Percentiles rank a stretch among this genome's conserved stretches.
These are phyloP conservation scores for Exidia glandulosa DNA, from an alignment of 768 basidiomycete genomes.

Conservation along the genomic window DNA sequence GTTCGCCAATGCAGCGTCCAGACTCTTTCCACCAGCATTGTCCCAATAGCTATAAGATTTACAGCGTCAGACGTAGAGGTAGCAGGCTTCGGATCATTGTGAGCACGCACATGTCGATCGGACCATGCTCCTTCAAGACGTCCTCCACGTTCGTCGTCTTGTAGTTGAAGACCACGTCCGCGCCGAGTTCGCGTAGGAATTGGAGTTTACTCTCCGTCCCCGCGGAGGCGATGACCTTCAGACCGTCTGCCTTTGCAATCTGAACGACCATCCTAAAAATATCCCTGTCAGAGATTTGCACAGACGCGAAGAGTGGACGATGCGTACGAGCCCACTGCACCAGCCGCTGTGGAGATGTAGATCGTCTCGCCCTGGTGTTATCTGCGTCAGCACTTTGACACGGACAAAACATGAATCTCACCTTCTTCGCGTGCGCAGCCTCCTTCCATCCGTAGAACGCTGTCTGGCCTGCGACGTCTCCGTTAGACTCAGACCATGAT, in stretches of 20 bases:
- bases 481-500: neutral
- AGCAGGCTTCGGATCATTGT: neutral
- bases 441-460: slow-evolving; percentile 32
- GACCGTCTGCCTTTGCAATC: slow-evolving; percentile 27
- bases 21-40: slow-evolving; percentile 47
- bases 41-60: slow-evolving; percentile 38
- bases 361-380: slow-evolving; percentile 33
- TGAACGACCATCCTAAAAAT: slow-evolving; percentile 16
- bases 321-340: slow-evolving; percentile 51
- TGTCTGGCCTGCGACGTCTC: slow-evolving; percentile 14
- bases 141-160: slow-evolving; percentile 19
- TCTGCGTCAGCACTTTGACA: neutral
- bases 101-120: slow-evolving; percentile 19
- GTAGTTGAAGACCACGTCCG: slow-evolving; percentile 28
- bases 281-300: neutral
- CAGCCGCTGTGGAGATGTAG: slow-evolving; percentile 37
- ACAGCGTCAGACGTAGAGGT: neutral
- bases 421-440: slow-evolving; percentile 29
- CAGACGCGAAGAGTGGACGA: neutral
- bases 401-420: neutral
- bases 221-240: slow-evolving; percentile 32
- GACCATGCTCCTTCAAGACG: slow-evolving; percentile 24
- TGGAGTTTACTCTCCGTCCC: slow-evolving; percentile 31
- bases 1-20: slow-evolving; percentile 43
- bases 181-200: slow-evolving; percentile 22